Base-by-base conservation (phyloP, 75 land plant species). In the Cupressus sempervirens region DNA sequence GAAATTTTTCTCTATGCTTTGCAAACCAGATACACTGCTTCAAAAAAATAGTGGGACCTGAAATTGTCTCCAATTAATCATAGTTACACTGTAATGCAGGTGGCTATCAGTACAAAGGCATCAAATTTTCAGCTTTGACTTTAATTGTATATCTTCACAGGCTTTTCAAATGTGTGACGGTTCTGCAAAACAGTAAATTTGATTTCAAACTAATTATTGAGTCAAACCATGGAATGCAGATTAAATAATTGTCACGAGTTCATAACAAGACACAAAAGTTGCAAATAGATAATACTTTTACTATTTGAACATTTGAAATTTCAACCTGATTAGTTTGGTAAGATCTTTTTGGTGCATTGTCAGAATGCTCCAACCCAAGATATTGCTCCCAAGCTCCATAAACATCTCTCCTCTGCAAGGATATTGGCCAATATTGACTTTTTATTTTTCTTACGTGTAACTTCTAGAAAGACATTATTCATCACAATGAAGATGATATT, bases 331-430 rank as follows among this genome's bases (percentile, higher is more conserved):
- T 91, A 15, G 84, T 35, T 75, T 80, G 85, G 83, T 87, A 86
- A 32, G 92, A 83, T 41, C 89, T 82, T 75, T 90, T 91, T 43
- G 91, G 92, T 12, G 92, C 84, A 79, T 73, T 87, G 73, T 91
- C 92, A n/a, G 87, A 46, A 75, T 91, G 92, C 85, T 91, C 92
- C 87, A 91, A 53, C 58, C 92, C 92, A 86, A 91, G 89, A 72
- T 91, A 91, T 43, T 91, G 90, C 86, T 91, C 92, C 92, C 92
- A 91, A 30, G 92, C 92, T 85, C 92, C 92, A 86, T 91, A 90
- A 16, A 88, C 85, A 82, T 91, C 92, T 56, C 90, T 87, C 83
- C 79, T 89, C 92, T 91, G 35, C 38, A 72, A 73, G 40, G 86
- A 20, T 14, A 15, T 30, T 3, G 20, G 20, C 36, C 62, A 83